A percentile compares a stretch with the other conserved stretches of the same genome.
Conservation (phyloP, 768 basidiomycete species). For the Mycena indigotica region DNA sequence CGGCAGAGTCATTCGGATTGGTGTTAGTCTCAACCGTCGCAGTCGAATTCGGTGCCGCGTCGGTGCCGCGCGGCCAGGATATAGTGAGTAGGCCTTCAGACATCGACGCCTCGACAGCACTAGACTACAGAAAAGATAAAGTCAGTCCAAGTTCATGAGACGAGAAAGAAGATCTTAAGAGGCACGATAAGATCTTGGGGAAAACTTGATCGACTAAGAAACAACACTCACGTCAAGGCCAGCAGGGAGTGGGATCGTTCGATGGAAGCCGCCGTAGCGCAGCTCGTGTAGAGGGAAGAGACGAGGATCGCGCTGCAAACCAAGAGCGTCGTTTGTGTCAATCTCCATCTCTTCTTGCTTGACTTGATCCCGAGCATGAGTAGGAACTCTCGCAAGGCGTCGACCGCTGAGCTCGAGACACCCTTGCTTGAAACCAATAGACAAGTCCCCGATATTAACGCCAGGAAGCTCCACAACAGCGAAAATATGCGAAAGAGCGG, state of each 20-base stretch:
- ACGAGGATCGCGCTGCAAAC: not conserved
- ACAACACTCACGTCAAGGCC: slow-evolving; percentile 39
- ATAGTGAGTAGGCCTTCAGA: slow-evolving; percentile 46
- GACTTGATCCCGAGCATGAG: slow-evolving; percentile 7
- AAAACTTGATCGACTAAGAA: not conserved
- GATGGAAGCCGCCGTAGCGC: slow-evolving; percentile 46
- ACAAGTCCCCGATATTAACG: slow-evolving; percentile 38
- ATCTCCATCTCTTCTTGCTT: slow-evolving; percentile 18
- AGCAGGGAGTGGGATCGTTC: slow-evolving; percentile 38
- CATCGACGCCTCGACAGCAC: slow-evolving; percentile 38
- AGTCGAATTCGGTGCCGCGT: not conserved
- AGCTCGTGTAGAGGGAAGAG: slow-evolving; percentile 38
- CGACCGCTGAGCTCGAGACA: slow-evolving; percentile 39
- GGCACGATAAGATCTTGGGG: not conserved
- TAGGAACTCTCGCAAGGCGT: slow-evolving; percentile 29
- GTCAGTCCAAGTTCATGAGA: slow-evolving; percentile 25
- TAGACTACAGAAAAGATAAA: slow-evolving; percentile 31
- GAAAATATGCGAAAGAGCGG: slow-evolving; percentile 31
- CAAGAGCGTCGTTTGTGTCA: slow-evolving; percentile 2
- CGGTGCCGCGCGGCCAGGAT: slow-evolving; percentile 40
- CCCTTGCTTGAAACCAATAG: slow-evolving; percentile 36
- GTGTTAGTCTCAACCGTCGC: not conserved
- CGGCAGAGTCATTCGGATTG: not conserved
- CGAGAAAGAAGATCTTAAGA: slow-evolving; percentile 4
- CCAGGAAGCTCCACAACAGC: slow-evolving; percentile 51